phyloP scores from a whole-genome alignment of 1,284 basidiomycete genomes.

The Ganoderma sinense region DNA sequence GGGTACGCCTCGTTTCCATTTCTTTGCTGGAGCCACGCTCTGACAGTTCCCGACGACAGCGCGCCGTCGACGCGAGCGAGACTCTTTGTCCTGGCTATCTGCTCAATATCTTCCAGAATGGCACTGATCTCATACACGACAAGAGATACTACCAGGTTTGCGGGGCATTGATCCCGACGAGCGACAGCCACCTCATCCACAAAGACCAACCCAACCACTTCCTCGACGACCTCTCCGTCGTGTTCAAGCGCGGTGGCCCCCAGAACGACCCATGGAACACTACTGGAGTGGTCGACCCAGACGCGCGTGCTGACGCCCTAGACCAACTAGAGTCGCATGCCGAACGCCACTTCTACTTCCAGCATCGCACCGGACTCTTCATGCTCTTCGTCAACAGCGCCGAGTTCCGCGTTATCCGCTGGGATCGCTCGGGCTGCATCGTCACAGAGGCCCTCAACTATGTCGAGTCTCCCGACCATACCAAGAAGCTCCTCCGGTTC shows the following conservation, averaged over 20 bases:
- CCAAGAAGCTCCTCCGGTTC: constrained; percentile 9
- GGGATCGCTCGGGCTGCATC: constrained; percentile 22
- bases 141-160: not conserved
- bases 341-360: not conserved
- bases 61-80: not conserved
- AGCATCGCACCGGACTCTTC: constrained; percentile 22
- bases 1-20: not conserved
- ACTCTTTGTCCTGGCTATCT: too few species aligned
- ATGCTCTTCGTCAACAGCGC: constrained; percentile 16
- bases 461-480: not conserved
- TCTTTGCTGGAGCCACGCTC: not conserved
- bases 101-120: not conserved
- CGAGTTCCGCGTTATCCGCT: constrained; percentile 18
- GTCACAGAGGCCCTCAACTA: constrained; percentile 16
- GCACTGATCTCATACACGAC: not conserved
- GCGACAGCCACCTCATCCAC: too few species aligned
- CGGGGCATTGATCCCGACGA: too few species aligned
- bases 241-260: too few species aligned
- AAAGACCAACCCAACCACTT: too few species aligned
- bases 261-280: not conserved
- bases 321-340: constrained; percentile 6
- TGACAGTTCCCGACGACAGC: not conserved
- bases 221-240: too few species aligned
- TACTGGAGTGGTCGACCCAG: not conserved
- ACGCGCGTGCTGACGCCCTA: not conserved